phyloP scores from a whole-genome alignment of 1,284 basidiomycete species.

The Neonothopanus nambi region DNA sequence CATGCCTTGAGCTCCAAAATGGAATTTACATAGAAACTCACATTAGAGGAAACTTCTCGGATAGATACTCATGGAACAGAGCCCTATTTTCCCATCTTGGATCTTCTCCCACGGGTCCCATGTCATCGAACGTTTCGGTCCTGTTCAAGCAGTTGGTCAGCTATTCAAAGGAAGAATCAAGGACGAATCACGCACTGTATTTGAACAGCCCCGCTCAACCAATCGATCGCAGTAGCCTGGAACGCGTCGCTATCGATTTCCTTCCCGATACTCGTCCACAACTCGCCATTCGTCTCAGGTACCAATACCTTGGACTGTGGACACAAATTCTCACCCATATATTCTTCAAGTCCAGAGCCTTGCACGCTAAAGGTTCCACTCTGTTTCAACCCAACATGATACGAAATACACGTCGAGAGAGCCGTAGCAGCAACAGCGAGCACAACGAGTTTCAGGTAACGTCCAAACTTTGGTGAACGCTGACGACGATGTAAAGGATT shows the following conservation, averaged over 20 bases:
- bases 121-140: constrained; percentile 49
- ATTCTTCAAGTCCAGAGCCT: not conserved
- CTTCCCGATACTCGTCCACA: constrained; percentile 44
- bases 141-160: constrained; percentile 41
- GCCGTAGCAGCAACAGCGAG: no score
- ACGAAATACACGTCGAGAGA: no score
- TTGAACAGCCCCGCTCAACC: constrained; percentile 54
- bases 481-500: no score
- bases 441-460: no score
- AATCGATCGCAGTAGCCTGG: constrained; percentile 46
- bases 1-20: not conserved
- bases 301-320: constrained; percentile 44
- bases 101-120: constrained; percentile 49
- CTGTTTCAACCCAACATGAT: no score
- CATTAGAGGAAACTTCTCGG: constrained; percentile 47
- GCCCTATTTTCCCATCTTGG: constrained; percentile 51
- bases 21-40: constrained; percentile 25
- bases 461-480: no score
- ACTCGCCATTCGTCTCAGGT: constrained; percentile 39
- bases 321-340: constrained; percentile 29
- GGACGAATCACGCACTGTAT: constrained; percentile 35
- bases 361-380: no score
- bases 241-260: constrained; percentile 44
- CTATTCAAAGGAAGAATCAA: not conserved
- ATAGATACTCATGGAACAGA: constrained; percentile 49